Evolutionary conservation across 257 asterid species (phyloP), one percentile per base, ranked within the genome.

Genomic region (Nicotiana benthamiana): DNA sequence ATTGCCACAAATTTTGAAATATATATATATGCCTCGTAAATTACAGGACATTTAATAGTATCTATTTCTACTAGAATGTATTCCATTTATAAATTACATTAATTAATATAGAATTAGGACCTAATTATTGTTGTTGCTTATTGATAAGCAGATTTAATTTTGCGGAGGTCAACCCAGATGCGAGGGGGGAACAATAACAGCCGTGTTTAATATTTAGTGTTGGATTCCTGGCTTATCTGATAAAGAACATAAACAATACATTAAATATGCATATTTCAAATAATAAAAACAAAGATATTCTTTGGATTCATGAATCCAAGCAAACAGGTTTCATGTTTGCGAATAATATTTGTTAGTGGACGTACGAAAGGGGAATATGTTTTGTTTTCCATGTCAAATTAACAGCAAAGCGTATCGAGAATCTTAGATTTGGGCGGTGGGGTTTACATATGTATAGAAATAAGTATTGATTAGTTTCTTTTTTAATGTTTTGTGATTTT

Each of bases 321-420:
- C 34, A 70, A 70, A 70, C 20, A 70, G 57, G 57, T 22, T n/a
- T 43, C 36, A 70, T 43, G 30, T 70, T 68, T 70, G 8, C 9
- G 16, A 43, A 70, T 43, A 67, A 70, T 43, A 40, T 43, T 40
- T 70, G 77, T 43, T 20, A 70, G 57, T 70, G 77, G 77, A 36
- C 34, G 59, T 70, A 70, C 34, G 22, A 70, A 22, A 12, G 32
- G 0, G 57, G 34, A 43, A 70, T 63, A 63, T 6, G 9, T 36
- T 68, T 34, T 68, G 9, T 36, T 36, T 68, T 68, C n/a, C 28
- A 20, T 40, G 56, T 68, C 34, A 70, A 43, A 6, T 43, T 5
- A 70, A 70, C 77, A 70, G 57, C 77, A 70, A 70, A 70, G 77
- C 77, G 0, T 43, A 70, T 70, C 77, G 77, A 70, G 59, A 43